phyloP scores from a whole-genome alignment of 129 eudicot genomes.

The Helianthus tuberosus region DNA sequence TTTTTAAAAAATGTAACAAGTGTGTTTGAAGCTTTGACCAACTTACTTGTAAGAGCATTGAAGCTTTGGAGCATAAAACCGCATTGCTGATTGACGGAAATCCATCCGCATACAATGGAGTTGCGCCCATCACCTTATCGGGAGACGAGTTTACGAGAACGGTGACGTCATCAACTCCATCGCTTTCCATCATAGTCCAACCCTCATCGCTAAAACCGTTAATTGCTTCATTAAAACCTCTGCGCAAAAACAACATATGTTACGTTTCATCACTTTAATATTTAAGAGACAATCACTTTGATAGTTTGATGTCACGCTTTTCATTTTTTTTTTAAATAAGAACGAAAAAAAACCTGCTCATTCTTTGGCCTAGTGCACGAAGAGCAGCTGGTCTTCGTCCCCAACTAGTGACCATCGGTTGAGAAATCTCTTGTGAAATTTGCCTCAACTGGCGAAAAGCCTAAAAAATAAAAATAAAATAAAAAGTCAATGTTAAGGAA shows the following conservation, averaged over 20 bases:
- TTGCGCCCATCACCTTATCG: conserved; percentile 66
- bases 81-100: conserved; percentile 75
- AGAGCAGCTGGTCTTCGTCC: conserved; percentile 91
- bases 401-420: conserved; percentile 80
- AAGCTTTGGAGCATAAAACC: conserved; percentile 87
- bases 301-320: background rate
- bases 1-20: background rate
- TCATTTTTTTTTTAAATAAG: background rate
- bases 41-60: conserved; percentile 92
- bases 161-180: conserved; percentile 86
- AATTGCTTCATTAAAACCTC: conserved; percentile 93
- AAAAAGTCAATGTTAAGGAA: background rate
- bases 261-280: background rate
- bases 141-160: conserved; percentile 81
- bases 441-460: conserved; percentile 89
- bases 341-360: conserved; percentile 60
- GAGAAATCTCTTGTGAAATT: conserved; percentile 77
- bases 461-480: conserved; percentile 37
- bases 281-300: background rate
- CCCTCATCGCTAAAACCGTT: conserved; percentile 91
- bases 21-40: conserved; percentile 19
- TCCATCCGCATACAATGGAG: conserved; percentile 60
- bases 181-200: conserved; percentile 86
- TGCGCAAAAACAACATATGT: conserved; percentile 24
- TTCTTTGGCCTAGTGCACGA: conserved; percentile 85